Percentiles rank a stretch among this genome's conserved stretches.
Conservation (phyloP, 2,329 filamentous ascomycete species). For the Penicillium sp. region DNA sequence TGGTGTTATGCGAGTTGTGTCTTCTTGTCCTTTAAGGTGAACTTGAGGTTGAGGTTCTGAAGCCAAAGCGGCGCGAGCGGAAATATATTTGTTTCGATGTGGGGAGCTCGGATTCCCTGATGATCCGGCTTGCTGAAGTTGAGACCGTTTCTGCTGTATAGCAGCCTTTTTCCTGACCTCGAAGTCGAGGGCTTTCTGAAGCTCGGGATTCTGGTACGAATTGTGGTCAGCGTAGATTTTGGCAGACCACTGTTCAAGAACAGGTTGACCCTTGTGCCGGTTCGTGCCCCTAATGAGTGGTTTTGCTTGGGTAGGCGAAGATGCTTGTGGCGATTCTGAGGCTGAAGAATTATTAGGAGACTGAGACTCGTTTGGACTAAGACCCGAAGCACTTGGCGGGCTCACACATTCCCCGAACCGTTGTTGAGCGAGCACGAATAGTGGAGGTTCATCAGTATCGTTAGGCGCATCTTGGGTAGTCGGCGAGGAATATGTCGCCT, state of each 20-base stretch:
- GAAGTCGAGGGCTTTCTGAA: constrained; percentile 44
- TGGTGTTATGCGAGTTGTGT: not conserved
- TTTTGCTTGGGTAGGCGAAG: not conserved
- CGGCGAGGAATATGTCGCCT: constrained; percentile 3
- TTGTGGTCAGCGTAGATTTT: constrained; percentile 25
- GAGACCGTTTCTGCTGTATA: constrained; percentile 32
- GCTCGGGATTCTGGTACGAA: constrained; percentile 21
- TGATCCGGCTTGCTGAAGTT: constrained; percentile 17
- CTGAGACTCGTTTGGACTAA: not conserved
- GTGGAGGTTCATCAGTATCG: constrained; percentile 8
- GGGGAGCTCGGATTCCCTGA: constrained; percentile 26
- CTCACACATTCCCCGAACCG: constrained; percentile 17
- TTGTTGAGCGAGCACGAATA: constrained; percentile 22
- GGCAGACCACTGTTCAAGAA: constrained; percentile 31
- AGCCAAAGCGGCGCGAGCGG: constrained; percentile 33
- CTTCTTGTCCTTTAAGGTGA: not conserved
- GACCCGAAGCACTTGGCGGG: not conserved
- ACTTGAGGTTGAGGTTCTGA: constrained; percentile 1
- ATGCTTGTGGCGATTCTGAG: not conserved
- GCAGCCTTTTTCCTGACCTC: constrained; percentile 44
- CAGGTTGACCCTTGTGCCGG: constrained; percentile 26
- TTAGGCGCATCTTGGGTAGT: not conserved
- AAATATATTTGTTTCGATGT: constrained; percentile 38
- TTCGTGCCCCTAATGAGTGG: not conserved
- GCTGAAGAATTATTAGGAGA: not conserved